Evolutionary conservation across 345 rosid species (phyloP).

Genomic region (Populus davidiana): DNA sequence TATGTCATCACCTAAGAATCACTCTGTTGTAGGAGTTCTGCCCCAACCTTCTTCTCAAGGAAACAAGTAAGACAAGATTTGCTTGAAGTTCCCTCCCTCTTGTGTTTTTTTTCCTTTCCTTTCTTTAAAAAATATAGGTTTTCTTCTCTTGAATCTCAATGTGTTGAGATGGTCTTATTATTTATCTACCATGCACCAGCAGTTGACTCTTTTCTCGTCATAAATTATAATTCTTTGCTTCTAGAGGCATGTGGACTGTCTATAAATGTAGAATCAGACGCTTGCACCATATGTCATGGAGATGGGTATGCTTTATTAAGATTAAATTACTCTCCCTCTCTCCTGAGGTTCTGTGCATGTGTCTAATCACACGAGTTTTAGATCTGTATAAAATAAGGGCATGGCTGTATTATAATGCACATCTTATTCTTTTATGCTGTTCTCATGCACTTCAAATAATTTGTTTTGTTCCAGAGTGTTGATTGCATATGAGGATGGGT

Average conservation of each 20-base stretch:
- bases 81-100: slow-evolving; percentile 4
- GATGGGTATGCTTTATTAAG: background rate
- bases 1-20: slow-evolving; percentile 3
- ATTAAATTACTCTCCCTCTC: background rate
- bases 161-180: background rate
- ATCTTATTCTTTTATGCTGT: background rate
- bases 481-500: slow-evolving; percentile 29
- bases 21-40: slow-evolving; percentile 28
- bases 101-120: background rate
- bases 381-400: background rate
- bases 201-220: background rate
- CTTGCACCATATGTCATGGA: background rate
- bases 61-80: slow-evolving; percentile 23
- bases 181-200: background rate
- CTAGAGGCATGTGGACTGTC: slow-evolving; percentile 10
- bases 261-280: background rate
- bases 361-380: background rate
- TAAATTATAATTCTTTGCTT: background rate
- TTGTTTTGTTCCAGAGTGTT: slow-evolving; percentile 18
- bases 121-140: background rate
- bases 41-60: slow-evolving; percentile 28
- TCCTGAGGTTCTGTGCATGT: background rate
- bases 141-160: slow-evolving; percentile 11
- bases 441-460: background rate
- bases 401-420: background rate